Evolutionary conservation across 2,329 filamentous ascomycete species (phyloP), one percentile per base, ranked within the genome.

Genomic region (Calonectria pseudoreteaudii): DNA sequence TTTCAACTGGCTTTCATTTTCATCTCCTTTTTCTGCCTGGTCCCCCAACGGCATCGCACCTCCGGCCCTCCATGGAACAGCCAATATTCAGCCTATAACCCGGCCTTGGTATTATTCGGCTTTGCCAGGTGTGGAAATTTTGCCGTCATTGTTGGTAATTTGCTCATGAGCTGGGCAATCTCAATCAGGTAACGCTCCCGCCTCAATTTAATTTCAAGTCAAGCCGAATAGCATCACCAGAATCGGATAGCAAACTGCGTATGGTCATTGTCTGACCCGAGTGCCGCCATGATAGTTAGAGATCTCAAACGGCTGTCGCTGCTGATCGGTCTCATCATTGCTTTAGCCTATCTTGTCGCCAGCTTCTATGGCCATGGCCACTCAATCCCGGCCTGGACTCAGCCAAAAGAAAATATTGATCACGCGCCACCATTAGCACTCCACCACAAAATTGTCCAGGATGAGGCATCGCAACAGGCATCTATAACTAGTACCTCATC

Each of bases 231-330:
- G 44, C n/a, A 47, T 47, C 20, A 47, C 44, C 23, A 23, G 23
- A 47, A 47, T 23, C 44, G n/a, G 44, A n/a, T 23, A 47, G 44
- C 9, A 13, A 47, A 47, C 44, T 13, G n/a, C 11, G 10, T 6
- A 23, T 23, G 44, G 20, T 11, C n/a, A 23, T 13, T 23, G 20
- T 47, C 44, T 11, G 10, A 13, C 44, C 44, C 10, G 20, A 23
- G 5, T 58, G 9, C 52, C 78, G 76, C 65, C 44, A 85, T 85
- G 84, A 70, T 85, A 41, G 77, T 81, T 30, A 78, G 80, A 62
- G 83, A 85, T 66, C 71, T 82, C 30, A 81, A 78, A 75, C 82
- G 83, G 4, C 68, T 84, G 28, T 74, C 77, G n/a, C 72, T 86
- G 28, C 66, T 84, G 9, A 30, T 83, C 5, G 79, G 79, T 18